Evolutionary conservation across 148 eudicot genomes (phyloP).

Genomic region (Silene uniflora): DNA sequence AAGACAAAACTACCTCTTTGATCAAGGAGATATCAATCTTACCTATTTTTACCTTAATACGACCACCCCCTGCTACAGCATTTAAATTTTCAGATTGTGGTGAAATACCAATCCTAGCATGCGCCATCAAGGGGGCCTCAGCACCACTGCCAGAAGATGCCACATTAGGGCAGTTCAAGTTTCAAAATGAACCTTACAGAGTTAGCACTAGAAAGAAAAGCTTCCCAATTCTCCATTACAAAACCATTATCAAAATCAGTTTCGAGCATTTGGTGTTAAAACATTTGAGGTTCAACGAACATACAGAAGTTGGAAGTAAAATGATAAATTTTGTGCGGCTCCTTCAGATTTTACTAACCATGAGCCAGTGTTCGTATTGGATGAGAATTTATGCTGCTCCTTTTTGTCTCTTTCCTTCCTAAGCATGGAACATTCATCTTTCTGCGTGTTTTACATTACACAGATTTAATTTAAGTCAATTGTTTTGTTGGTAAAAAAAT

Average conservation of each 20-base stretch:
- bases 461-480: not conserved
- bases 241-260: slow-evolving; percentile 3
- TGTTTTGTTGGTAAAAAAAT: not conserved
- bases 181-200: not conserved
- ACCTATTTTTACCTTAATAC: slow-evolving; percentile 36
- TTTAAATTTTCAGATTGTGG: slow-evolving; percentile 30
- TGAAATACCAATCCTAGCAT: slow-evolving; percentile 25
- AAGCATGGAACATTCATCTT: slow-evolving; percentile 59
- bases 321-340: not conserved
- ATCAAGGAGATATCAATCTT: slow-evolving; percentile 20
- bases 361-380: slow-evolving; percentile 33
- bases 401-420: slow-evolving; percentile 59
- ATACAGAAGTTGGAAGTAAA: not conserved
- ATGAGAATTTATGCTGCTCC: slow-evolving; percentile 40
- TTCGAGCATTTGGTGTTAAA: not conserved
- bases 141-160: slow-evolving; percentile 39
- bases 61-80: slow-evolving; percentile 22
- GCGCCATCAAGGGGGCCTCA: slow-evolving; percentile 27
- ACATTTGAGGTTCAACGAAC: not conserved
- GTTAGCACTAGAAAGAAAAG: not conserved
- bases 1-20: not conserved
- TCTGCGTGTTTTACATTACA: slow-evolving; percentile 37
- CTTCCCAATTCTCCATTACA: not conserved
- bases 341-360: slow-evolving; percentile 34
- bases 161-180: slow-evolving; percentile 13